Base-by-base conservation (phyloP, 176 grass and related monocot species). In the Thinopyrum elongatum region DNA sequence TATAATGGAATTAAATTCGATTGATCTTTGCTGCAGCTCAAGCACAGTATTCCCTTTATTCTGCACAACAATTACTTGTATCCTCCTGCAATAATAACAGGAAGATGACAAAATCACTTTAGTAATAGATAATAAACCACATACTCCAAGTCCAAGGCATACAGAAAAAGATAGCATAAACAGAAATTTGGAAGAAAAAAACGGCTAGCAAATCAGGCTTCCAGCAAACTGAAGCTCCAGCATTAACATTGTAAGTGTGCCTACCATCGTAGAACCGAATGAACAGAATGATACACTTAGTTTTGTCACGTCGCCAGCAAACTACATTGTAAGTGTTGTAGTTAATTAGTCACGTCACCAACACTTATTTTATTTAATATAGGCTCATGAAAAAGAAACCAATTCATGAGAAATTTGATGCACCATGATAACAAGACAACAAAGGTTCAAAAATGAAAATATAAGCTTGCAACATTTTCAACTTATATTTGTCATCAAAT, bases 11-110 rank as follows among this genome's bases (percentile, higher is more conserved):
- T 86, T 89, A 79, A 99, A 99, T 88, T 99, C 97, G 3, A 97
- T 97, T 88, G 97, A 92, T 91, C 97, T 94, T 89, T 99, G 97
- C 72, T 99, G 97, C 78, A 99, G 72, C 82, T 99, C 97, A 69
- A 99, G 97, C 80, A 91, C 90, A 59, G 93, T 86, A 60, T 89
- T 91, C 68, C 90, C 97, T 91, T 94, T 99, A 82, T 96, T 95
- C 90, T 87, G 88, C 5, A 17, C 91, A 63, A 99, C 90, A 69
- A 94, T 97, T 68, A 88, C 90, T 67, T 92, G 92, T 83, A 99
- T 84, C 85, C 97, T 96, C 97, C 97, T 99, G 85, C 47, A 86
- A 92, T 65, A 82, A 74, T 4, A 55, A 82, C 8, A 39, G 57
- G 33, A 81, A 36, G 22, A 31, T 57, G 19, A 87, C 36, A 44